Evolutionary conservation across 192 early-diverging fungal species (phyloP), one percentile per base, ranked within the genome.

Genomic region (Rhizophagus sp.): DNA sequence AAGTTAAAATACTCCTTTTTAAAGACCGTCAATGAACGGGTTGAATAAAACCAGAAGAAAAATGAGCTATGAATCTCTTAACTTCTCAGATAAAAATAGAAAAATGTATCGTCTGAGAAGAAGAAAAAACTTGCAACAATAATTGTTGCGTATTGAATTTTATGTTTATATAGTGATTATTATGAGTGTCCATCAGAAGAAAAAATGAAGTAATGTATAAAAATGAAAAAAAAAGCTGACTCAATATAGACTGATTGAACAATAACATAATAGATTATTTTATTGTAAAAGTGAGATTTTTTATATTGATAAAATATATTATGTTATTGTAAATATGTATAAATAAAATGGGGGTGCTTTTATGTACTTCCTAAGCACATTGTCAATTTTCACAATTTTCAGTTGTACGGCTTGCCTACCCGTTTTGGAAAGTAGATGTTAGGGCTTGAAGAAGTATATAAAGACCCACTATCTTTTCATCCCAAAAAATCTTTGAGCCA

Each of bases 141-240:
- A n/a, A 70, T 24, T 70, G 34, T 41, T 24, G 68, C 30, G 33
- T 41, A 19, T 36, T 44, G n/a, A 41, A 44, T 70, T 70, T 27
- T 39, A 70, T 70, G 68, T 70, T 70, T 70, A 70, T 70, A 70
- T 70, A 70, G 34, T 70, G 68, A 70, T 70, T 70, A 70, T 70
- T 36, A 70, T 44, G 36, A 70, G 22, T 34, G 68, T 44, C 39
- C 39, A 70, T 70, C 68, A 69, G 34, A 69, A 69, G 19, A 33
- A 27, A 67, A 33, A 33, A 33, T 33, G 7, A 33, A 39, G 68
- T 70, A 70, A 44, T 44, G 39, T 44, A 70, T 44, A n/a, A 39
- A 36, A 70, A 36, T 70, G 68, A 70, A 70, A n/a, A 67, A 65
- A 67, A 33, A 67, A 67, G 13, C 25, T 67, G 27, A 67, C 65